Evolutionary conservation across 345 rosid species (phyloP).

Genomic region (Mallotus nudiflorus): DNA sequence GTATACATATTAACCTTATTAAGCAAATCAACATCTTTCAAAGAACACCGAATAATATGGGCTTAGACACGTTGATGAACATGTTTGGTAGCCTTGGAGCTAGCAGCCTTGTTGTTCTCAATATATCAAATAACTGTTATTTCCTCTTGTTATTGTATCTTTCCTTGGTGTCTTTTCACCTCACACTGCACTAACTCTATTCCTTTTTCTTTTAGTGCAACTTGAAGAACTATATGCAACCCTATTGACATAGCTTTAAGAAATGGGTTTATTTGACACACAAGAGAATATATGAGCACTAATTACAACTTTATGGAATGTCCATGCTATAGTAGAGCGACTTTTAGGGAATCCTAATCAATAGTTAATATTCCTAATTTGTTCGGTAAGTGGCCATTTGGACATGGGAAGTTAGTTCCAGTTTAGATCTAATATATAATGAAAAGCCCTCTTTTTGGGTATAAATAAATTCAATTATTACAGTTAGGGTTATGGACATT

Average conservation of each 20-base stretch:
- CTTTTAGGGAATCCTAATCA: conserved; percentile 59
- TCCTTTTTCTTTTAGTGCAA: conserved; percentile 42
- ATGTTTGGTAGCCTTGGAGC: conserved; percentile 73
- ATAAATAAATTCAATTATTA: conserved; percentile 22
- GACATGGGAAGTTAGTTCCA: conserved; percentile 12
- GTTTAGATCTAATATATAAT: conserved; percentile 19
- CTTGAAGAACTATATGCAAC: conserved; percentile 69
- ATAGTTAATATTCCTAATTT: conserved; percentile 21
- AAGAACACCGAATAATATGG: conserved; percentile 53
- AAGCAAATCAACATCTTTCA: too few species aligned
- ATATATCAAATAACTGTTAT: conserved; percentile 49
- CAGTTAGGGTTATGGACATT: conserved; percentile 30
- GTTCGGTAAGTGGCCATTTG: conserved; percentile 7
- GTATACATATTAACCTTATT: too few species aligned
- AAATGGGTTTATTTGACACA: conserved; percentile 80
- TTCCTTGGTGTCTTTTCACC: background rate
- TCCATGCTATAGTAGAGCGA: conserved; percentile 76
- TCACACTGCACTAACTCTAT: background rate
- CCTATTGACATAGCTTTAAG: conserved; percentile 72
- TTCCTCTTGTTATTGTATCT: background rate
- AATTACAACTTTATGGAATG: conserved; percentile 66
- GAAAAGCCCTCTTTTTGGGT: conserved; percentile 26
- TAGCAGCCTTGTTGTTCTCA: conserved; percentile 56
- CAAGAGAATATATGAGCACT: conserved; percentile 70
- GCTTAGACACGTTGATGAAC: conserved; percentile 60